Percentiles rank a stretch among this genome's conserved stretches.
These are phyloP conservation scores for Pisolithus tinctorius DNA, from an alignment of 768 basidiomycete species.

Conservation along the genomic window DNA sequence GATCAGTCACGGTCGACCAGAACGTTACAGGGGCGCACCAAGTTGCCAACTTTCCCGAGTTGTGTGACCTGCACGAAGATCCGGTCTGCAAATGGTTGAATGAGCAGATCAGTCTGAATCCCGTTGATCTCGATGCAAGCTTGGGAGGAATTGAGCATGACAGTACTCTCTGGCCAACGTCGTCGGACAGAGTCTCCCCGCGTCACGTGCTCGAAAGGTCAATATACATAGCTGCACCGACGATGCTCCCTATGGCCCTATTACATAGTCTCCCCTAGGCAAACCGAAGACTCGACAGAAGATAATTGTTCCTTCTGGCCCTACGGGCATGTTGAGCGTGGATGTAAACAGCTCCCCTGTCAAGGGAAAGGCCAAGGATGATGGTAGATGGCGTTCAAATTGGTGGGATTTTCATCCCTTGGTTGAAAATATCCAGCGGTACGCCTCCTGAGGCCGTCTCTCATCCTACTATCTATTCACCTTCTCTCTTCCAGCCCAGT, in stretches of 20 bases:
- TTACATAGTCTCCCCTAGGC: too few relatives aligned
- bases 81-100: slow-evolving; percentile 78
- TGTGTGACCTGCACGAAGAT: slow-evolving; percentile 86
- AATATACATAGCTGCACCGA: too few relatives aligned
- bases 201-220: too few relatives aligned
- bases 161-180: not conserved
- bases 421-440: slow-evolving; percentile 52
- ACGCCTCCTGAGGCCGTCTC: slow-evolving; percentile 2
- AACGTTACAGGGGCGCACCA: slow-evolving; percentile 43
- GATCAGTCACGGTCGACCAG: slow-evolving; percentile 5
- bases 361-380: slow-evolving; percentile 51
- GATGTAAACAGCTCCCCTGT: slow-evolving; percentile 31
- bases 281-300: too few relatives aligned
- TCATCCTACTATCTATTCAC: too few relatives aligned
- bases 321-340: slow-evolving; percentile 15
- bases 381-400: slow-evolving; percentile 48
- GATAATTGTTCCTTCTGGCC: not conserved
- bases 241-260: not conserved
- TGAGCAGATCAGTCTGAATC: slow-evolving; percentile 60
- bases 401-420: slow-evolving; percentile 75
- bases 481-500: slow-evolving; percentile 44
- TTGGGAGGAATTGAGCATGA: slow-evolving; percentile 31
- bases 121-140: slow-evolving; percentile 47
- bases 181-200: too few relatives aligned
- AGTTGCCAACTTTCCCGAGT: slow-evolving; percentile 79